Evolutionary conservation across 192 early-diverging fungal genomes (phyloP).

Genomic region (Coemansia pectinata): DNA sequence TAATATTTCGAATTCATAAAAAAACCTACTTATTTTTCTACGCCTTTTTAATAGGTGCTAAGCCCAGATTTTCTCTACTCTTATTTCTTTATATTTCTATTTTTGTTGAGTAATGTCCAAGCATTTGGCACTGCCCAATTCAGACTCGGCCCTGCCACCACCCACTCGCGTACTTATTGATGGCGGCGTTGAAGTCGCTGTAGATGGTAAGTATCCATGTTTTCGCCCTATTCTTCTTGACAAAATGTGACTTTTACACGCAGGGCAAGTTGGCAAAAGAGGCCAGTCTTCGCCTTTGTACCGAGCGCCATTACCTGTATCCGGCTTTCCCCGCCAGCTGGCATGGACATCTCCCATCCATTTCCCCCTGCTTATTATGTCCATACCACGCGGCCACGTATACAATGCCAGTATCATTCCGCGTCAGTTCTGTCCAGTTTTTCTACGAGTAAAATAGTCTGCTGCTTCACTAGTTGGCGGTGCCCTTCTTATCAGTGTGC

Average conservation of each 20-base stretch:
- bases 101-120: conserved; percentile 33
- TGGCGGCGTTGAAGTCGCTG: conserved; percentile 26
- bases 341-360: background rate
- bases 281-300: background rate
- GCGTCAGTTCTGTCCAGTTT: background rate
- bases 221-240: background rate
- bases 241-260: background rate
- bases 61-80: background rate
- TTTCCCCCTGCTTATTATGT: background rate
- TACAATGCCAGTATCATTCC: background rate
- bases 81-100: background rate
- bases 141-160: conserved; percentile 36
- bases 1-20: conserved; percentile 10
- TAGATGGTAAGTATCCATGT: conserved; percentile 43
- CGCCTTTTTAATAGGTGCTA: background rate
- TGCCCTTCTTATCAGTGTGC: background rate
- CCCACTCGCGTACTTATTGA: conserved; percentile 34
- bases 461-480: background rate
- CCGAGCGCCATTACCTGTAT: background rate
- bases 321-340: background rate
- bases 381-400: background rate
- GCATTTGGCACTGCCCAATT: conserved; percentile 34
- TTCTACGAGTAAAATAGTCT: background rate
- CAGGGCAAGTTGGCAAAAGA: background rate
- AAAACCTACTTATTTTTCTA: background rate